These are phyloP conservation scores for Leccinum incarnatum DNA, from an alignment of 768 basidiomycete genomes.

Conservation along the genomic window DNA sequence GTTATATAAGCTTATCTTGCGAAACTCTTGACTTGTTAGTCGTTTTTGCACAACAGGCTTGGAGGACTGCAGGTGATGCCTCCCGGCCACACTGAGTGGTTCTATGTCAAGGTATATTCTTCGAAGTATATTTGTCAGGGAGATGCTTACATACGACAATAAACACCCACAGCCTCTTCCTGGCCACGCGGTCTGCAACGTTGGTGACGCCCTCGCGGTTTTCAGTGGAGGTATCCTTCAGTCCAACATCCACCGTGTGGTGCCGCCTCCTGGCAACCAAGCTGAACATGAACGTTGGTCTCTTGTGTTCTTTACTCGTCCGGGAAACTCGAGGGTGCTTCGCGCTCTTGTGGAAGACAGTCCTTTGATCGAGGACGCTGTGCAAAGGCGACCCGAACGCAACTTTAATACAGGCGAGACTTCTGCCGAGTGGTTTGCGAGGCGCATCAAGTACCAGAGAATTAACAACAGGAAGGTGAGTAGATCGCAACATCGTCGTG, in stretches of 20 bases:
- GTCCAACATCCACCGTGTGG: slow-evolving; percentile 63
- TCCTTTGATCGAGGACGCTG: slow-evolving; percentile 44
- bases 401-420: slow-evolving; percentile 37
- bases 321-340: slow-evolving; percentile 50
- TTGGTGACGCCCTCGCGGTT: slow-evolving; percentile 60
- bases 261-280: slow-evolving; percentile 61
- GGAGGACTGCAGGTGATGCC: slow-evolving; percentile 70
- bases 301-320: slow-evolving; percentile 65
- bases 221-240: slow-evolving; percentile 64
- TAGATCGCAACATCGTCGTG: background rate
- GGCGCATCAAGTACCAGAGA: slow-evolving; percentile 40
- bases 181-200: slow-evolving; percentile 57
- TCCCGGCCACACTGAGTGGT: slow-evolving; percentile 61
- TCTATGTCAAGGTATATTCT: slow-evolving; percentile 54
- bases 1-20: background rate
- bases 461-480: slow-evolving; percentile 42
- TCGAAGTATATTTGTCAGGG: background rate
- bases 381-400: slow-evolving; percentile 35
- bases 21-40: slow-evolving; percentile 32
- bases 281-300: slow-evolving; percentile 56
- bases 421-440: slow-evolving; percentile 40
- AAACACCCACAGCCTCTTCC: slow-evolving; percentile 40
- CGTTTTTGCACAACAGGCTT: slow-evolving; percentile 66
- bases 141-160: background rate
- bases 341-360: slow-evolving; percentile 53